Evolutionary conservation across 306 rosid species (phyloP).

Genomic region (Malus domestica): DNA sequence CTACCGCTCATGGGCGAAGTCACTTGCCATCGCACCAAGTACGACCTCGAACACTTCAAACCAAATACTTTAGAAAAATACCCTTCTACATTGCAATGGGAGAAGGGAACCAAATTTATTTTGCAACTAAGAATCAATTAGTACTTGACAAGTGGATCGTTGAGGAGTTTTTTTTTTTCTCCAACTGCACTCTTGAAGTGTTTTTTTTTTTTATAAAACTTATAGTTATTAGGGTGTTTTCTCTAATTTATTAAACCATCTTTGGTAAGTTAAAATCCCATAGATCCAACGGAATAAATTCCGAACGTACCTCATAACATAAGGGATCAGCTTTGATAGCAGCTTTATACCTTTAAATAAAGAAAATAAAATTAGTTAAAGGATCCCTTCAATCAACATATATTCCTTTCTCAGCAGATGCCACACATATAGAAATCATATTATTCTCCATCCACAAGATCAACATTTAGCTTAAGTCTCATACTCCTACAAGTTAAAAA

Average conservation of each 20-base stretch:
- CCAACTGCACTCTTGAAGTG: no score
- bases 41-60: no score
- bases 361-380: slow-evolving; percentile 10
- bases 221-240: no score
- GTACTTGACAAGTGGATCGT: no score
- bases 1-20: no score
- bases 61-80: no score
- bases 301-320: slow-evolving; percentile 76
- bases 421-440: slow-evolving; percentile 2
- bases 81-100: no score
- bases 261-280: not conserved
- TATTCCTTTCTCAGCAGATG: not conserved
- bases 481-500: not conserved
- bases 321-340: slow-evolving; percentile 93
- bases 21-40: no score
- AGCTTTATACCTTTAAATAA: slow-evolving; percentile 72
- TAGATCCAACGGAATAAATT: not conserved
- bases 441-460: slow-evolving; percentile 5
- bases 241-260: not conserved
- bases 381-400: slow-evolving; percentile 13
- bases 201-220: no score
- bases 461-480: not conserved
- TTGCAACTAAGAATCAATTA: no score
- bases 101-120: no score
- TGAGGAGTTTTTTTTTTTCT: no score